Percentiles rank a stretch among this genome's conserved stretches.
These are phyloP conservation scores for Naganishia antarctica DNA, from an alignment of 768 basidiomycete genomes.

Conservation along the genomic window DNA sequence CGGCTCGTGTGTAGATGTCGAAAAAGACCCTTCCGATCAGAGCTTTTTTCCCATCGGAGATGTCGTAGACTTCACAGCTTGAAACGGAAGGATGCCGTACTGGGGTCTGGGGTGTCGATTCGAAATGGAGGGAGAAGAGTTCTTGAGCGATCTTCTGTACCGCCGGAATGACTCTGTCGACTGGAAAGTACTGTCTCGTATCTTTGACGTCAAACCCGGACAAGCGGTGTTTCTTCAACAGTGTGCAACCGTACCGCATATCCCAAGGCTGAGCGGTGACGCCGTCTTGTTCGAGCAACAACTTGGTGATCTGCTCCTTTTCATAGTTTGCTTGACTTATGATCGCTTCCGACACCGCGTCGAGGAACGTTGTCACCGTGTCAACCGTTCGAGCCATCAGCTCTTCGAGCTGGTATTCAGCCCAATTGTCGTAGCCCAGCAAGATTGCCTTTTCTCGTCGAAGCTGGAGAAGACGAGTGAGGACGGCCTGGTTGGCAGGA, in stretches of 20 bases:
- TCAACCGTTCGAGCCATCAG: not conserved
- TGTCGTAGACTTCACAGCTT: not conserved
- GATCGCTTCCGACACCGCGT: not conserved
- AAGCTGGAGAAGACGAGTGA: not conserved
- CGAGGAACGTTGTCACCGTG: not conserved
- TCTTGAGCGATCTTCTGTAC: not conserved
- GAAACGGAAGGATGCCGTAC: not conserved
- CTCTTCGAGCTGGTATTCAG: not conserved
- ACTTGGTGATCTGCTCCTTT: not conserved
- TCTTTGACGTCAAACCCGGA: not conserved
- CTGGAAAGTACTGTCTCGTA: not conserved
- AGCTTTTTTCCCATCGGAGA: not conserved
- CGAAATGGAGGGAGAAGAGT: not conserved
- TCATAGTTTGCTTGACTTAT: not conserved
- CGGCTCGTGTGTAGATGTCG: not conserved
- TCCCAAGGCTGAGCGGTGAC: not conserved
- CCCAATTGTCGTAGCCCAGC: not conserved
- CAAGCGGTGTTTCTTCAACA: not conserved
- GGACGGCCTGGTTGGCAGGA: not conserved
- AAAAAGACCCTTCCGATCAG: slow-evolving; percentile 4
- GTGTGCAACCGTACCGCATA: not conserved
- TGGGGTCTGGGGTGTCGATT: not conserved
- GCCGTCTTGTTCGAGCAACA: not conserved
- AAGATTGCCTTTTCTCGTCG: not conserved
- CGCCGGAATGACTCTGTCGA: not conserved